Evolutionary conservation across 1,284 basidiomycete species (phyloP).

Genomic region (Takashimella tepidaria): DNA sequence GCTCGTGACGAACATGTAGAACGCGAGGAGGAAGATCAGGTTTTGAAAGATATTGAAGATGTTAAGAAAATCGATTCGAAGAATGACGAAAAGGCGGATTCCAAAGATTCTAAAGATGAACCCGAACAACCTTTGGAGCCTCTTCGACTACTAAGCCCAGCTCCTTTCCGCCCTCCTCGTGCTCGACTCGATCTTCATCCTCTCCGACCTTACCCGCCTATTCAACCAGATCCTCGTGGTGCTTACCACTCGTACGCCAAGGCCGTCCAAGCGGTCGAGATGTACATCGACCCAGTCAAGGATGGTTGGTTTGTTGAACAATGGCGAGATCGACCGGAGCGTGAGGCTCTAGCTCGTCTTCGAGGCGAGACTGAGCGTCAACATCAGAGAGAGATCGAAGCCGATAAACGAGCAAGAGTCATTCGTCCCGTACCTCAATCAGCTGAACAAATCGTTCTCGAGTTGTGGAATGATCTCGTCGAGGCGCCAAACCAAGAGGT

Average conservation of each 20-base stretch:
- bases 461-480: constrained; percentile 37
- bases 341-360: constrained; percentile 30
- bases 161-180: constrained; percentile 19
- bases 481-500: constrained; percentile 27
- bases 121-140: constrained; percentile 18
- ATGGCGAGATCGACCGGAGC: constrained; percentile 27
- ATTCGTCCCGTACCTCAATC: constrained; percentile 19
- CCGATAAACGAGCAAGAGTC: constrained; percentile 6
- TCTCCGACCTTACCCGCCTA: constrained; percentile 25
- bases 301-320: constrained; percentile 37
- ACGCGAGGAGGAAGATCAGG: too few species aligned
- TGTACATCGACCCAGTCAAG: constrained; percentile 31
- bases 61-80: background rate
- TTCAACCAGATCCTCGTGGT: constrained; percentile 32
- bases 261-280: constrained; percentile 17
- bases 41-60: background rate
- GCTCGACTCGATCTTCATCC: constrained; percentile 24
- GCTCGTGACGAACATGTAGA: constrained; percentile 1
- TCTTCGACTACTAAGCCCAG: constrained; percentile 23
- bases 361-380: constrained; percentile 24
- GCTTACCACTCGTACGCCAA: constrained; percentile 36
- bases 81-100: background rate
- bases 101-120: background rate
- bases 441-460: constrained; percentile 23
- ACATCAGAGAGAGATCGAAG: constrained; percentile 17